Percentiles rank a stretch among this genome's conserved stretches.
These are phyloP conservation scores for Delonix regia DNA, from an alignment of 306 rosid genomes.

Conservation along the genomic window DNA sequence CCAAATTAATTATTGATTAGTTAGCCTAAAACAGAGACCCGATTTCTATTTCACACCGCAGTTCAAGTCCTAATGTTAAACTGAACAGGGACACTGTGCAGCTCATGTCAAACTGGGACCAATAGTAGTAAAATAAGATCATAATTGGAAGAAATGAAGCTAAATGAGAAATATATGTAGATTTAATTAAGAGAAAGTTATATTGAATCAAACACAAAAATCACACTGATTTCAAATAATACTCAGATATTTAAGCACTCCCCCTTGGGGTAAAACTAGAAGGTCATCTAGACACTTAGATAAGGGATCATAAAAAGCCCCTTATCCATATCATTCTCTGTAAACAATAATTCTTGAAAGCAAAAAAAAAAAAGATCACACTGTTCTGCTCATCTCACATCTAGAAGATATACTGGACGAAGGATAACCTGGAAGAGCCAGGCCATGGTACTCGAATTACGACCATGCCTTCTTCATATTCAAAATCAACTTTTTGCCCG, in stretches of 20 bases:
- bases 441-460: conserved; percentile 78
- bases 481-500: conserved; percentile 57
- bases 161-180: background rate
- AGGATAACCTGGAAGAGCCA: conserved; percentile 56
- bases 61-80: too few relatives aligned
- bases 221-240: background rate
- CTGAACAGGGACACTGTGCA: too few relatives aligned
- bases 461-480: conserved; percentile 63
- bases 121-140: background rate
- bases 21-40: too few relatives aligned
- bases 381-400: background rate
- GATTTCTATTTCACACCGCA: too few relatives aligned
- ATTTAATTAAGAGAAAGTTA: background rate
- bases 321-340: background rate
- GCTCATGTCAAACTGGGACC: too few relatives aligned
- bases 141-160: background rate
- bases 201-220: background rate
- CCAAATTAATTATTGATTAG: too few relatives aligned
- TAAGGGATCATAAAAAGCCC: conserved; percentile 31
- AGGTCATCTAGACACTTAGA: conserved; percentile 28
- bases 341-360: background rate
- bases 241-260: background rate
- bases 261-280: background rate
- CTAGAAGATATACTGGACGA: conserved; percentile 62
- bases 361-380: background rate